Base-by-base conservation (phyloP, 2,329 filamentous ascomycete species). In the Venturia nashicola region DNA sequence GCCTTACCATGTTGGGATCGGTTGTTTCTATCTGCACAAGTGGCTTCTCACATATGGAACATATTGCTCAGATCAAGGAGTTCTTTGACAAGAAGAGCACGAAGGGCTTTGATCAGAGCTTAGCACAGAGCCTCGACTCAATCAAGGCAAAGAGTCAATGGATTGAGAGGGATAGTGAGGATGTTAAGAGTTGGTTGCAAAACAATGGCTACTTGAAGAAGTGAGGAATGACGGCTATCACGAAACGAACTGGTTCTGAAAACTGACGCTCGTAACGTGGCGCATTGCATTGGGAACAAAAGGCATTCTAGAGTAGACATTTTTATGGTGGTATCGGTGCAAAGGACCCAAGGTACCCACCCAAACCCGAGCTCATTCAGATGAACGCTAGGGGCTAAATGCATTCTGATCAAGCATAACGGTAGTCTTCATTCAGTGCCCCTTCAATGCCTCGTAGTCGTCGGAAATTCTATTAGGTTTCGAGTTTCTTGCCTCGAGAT, bases 61-160 rank as follows among this genome's bases (percentile, higher is more conserved):
- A 96, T 76, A 79, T 93, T 65, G 82, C 85, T 67, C 83, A 86
- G 66, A 86, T 97, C 32, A 82, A 93, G 74, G 78, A 80, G 5
- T 97, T 97, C 82, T 97, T 97, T 73, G 80, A 80, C 42, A 79
- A 82, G 67, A 91, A 90, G 79, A 90, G 89, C 73, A 95, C 88
- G 66, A 96, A 89, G 79, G 86, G 91, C 54, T 97, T 91, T 71
- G 90, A 96, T 72, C 87, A 92, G 73, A 86, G 89, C 60, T 79
- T 97, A 65, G 90, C 91, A n/a, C 93, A 97, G 80, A 93, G 88
- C 74, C 82, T 88, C 69, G 93, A 97, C 74, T 82, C 86, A 4
- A 88, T 97, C 70, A 84, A 84, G 66, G 91, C 91, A 64, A 97
- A 96, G 84, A 82, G 87, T 69, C 83, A 86, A 65, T 96, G 90